A percentile compares a stretch with the other conserved stretches of the same genome.
These are phyloP conservation scores for Microcyclosporella mali DNA, from an alignment of 2,329 filamentous ascomycete genomes.

Conservation along the genomic window DNA sequence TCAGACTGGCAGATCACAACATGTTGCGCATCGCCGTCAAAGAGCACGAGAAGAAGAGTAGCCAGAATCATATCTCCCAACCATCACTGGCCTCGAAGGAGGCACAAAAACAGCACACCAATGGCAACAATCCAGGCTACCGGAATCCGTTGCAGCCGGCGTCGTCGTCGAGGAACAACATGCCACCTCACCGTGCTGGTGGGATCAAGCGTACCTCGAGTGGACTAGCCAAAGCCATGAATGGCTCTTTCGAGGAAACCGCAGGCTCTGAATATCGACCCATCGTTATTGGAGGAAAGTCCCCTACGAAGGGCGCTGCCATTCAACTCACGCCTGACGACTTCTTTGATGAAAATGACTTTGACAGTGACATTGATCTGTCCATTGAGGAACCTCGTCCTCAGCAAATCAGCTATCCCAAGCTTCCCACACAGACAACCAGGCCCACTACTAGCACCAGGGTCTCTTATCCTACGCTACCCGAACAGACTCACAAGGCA, in stretches of 20 bases:
- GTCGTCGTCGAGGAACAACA: conserved; percentile 18
- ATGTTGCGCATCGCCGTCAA: conserved; percentile 40
- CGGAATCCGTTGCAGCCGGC: conserved; percentile 32
- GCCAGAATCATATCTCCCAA: conserved; percentile 27
- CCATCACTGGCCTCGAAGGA: conserved; percentile 11
- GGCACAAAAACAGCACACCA: conserved; percentile 32
- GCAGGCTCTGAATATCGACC: conserved; percentile 25
- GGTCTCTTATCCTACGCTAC: conserved; percentile 27
- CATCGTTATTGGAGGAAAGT: conserved; percentile 38
- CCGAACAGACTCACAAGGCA: conserved; percentile 4
- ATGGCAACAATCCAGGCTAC: conserved; percentile 23
- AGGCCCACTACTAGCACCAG: conserved; percentile 20
- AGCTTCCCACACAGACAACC: conserved; percentile 28
- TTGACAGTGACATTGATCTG: conserved; percentile 75
- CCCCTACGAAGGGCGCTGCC: conserved; percentile 12
- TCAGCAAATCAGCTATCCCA: conserved; percentile 39
- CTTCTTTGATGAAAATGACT: conserved; percentile 69
- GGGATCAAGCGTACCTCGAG: conserved; percentile 43
- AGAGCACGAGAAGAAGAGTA: conserved; percentile 32
- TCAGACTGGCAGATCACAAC: conserved; percentile 13
- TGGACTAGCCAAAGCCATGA: conserved; percentile 42
- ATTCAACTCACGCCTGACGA: conserved; percentile 21
- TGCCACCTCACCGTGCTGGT: conserved; percentile 11
- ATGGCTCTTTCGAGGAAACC: conserved; percentile 35
- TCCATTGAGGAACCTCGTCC: conserved; percentile 59